phyloP scores from a whole-genome alignment of 345 rosid species.

The Nasturtium officinale region DNA sequence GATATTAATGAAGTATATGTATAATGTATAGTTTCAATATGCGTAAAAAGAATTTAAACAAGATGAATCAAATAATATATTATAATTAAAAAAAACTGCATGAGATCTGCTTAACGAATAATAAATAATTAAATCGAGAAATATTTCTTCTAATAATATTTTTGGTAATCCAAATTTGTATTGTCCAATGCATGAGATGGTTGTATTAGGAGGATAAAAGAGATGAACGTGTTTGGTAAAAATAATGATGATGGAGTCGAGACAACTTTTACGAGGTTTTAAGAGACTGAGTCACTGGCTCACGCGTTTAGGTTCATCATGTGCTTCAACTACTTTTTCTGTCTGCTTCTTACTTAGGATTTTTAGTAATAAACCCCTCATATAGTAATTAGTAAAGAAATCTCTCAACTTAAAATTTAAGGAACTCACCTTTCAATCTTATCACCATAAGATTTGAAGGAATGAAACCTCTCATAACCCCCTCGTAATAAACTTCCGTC shows the following conservation, averaged over 20 bases:
- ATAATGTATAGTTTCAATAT: neutral
- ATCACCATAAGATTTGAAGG: too few relatives aligned
- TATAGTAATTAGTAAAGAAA: too few relatives aligned
- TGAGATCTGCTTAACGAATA: neutral
- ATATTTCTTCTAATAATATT: neutral
- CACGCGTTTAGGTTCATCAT: conserved; percentile 24
- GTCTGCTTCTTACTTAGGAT: conserved; percentile 16
- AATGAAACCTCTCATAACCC: too few relatives aligned
- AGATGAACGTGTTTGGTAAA: conserved; percentile 24
- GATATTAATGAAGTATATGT: neutral
- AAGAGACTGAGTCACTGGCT: conserved; percentile 23
- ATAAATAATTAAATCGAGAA: neutral
- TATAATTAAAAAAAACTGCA: neutral
- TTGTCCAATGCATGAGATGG: neutral
- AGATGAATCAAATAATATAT: neutral
- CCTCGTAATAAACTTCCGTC: too few relatives aligned
- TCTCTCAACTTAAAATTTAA: too few relatives aligned
- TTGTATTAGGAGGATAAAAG: neutral
- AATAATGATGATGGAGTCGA: conserved; percentile 9
- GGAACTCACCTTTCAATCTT: too few relatives aligned
- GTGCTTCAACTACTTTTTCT: conserved; percentile 32
- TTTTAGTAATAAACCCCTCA: too few relatives aligned
- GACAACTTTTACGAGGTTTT: conserved; percentile 28
- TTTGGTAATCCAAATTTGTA: conserved; percentile 3
- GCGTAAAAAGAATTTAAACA: neutral